A percentile compares a stretch with the other conserved stretches of the same genome.
Evolutionary conservation across 306 rosid species (phyloP).

Genomic region (Quercus gilva): DNA sequence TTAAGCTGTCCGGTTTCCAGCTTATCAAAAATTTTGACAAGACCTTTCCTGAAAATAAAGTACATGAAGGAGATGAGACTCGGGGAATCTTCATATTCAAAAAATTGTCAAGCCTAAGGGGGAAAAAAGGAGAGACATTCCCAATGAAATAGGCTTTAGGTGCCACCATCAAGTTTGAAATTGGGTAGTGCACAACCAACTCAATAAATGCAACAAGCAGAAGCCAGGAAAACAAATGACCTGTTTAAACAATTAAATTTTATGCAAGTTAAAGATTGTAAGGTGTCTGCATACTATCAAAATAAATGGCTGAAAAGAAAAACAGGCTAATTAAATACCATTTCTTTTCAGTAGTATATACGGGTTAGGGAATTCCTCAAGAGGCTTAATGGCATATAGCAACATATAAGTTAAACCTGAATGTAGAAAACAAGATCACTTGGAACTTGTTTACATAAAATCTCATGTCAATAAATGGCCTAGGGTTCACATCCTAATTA

Average conservation of each 20-base stretch:
- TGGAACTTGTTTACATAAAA: background rate
- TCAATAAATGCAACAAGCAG: background rate
- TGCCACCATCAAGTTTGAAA: background rate
- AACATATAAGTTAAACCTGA: background rate
- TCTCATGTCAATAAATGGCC: background rate
- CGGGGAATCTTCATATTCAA: background rate
- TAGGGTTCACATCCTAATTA: background rate
- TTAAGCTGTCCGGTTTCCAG: slow-evolving; percentile 58
- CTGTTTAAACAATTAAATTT: background rate
- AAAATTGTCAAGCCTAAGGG: background rate
- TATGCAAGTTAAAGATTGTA: background rate
- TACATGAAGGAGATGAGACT: slow-evolving; percentile 8
- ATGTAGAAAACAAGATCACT: slow-evolving; percentile 1
- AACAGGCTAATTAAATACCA: background rate
- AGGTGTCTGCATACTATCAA: background rate
- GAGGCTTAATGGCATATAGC: background rate
- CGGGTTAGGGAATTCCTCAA: background rate
- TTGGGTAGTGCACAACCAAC: background rate
- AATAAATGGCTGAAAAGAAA: background rate
- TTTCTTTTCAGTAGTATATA: background rate
- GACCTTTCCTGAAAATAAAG: slow-evolving; percentile 70
- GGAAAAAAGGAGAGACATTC: background rate
- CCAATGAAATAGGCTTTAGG: no score
- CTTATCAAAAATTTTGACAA: slow-evolving; percentile 71
- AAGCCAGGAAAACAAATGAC: background rate